These are phyloP conservation scores for Aspergillus sp. DNA, from an alignment of 2,329 filamentous ascomycete genomes.

Conservation along the genomic window DNA sequence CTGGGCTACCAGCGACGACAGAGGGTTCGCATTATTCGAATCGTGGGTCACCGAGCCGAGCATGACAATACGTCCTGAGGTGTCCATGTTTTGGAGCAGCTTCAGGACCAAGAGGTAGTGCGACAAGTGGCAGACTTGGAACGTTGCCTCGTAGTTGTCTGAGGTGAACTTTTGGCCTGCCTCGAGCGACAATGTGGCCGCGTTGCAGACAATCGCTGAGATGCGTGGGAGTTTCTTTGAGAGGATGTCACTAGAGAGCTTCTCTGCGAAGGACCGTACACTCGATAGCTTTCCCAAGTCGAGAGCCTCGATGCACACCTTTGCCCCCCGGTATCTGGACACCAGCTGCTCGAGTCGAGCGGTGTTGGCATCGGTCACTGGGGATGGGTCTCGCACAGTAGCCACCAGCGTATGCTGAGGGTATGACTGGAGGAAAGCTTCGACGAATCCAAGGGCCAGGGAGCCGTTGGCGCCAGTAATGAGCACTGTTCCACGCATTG, in stretches of 20 bases:
- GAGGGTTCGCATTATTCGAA: conserved; percentile 34
- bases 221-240: conserved; percentile 30
- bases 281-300: conserved; percentile 34
- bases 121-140: conserved; percentile 41
- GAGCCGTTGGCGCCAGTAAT: conserved; percentile 33
- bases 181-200: conserved; percentile 39
- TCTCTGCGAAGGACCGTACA: conserved; percentile 35
- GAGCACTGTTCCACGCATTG: conserved; percentile 24
- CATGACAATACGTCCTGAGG: conserved; percentile 26
- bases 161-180: conserved; percentile 29
- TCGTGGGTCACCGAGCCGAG: conserved; percentile 36
- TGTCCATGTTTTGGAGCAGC: conserved; percentile 28
- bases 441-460: conserved; percentile 27
- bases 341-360: conserved; percentile 19
- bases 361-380: conserved; percentile 24
- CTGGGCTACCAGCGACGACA: conserved; percentile 36
- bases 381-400: conserved; percentile 29
- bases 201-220: conserved; percentile 41
- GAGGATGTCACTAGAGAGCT: conserved; percentile 22
- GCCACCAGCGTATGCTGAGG: conserved; percentile 22
- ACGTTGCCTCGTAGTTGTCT: conserved; percentile 39
- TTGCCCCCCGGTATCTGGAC: conserved; percentile 18
- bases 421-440: conserved; percentile 22
- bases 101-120: conserved; percentile 39
- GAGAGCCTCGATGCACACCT: conserved; percentile 32